Conservation (phyloP, 371 early-diverging fungal species). For the Sporodiniella umbellata region DNA sequence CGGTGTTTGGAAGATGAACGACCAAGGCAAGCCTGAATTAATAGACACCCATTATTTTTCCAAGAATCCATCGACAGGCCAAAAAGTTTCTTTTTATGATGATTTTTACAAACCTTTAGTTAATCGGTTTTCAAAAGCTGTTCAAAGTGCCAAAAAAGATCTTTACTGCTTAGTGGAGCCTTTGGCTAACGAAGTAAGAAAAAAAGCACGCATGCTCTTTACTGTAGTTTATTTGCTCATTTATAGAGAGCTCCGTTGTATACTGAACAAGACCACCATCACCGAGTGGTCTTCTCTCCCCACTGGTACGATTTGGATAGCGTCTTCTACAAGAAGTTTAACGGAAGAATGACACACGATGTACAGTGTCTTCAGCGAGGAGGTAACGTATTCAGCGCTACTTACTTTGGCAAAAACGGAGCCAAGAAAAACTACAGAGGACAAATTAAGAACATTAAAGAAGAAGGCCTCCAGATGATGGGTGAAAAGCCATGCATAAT, state of each 20-base stretch:
- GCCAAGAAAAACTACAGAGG: conserved; percentile 72
- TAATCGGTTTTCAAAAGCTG: conserved; percentile 54
- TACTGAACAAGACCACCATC: conserved; percentile 49
- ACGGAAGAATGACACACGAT: conserved; percentile 73
- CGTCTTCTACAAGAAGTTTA: conserved; percentile 72
- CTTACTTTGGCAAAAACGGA: conserved; percentile 78
- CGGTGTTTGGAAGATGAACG: conserved; percentile 70
- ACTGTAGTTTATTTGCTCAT: background rate
- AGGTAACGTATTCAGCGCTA: conserved; percentile 68
- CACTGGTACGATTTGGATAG: conserved; percentile 84
- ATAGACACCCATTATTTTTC: conserved; percentile 64
- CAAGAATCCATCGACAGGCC: conserved; percentile 55
- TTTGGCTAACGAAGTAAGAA: conserved; percentile 62
- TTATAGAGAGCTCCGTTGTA: conserved; percentile 61
- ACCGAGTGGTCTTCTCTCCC: conserved; percentile 70
- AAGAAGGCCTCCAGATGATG: conserved; percentile 56
- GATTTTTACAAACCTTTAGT: conserved; percentile 73
- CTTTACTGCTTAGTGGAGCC: conserved; percentile 74
- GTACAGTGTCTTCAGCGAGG: conserved; percentile 70
- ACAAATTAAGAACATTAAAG: conserved; percentile 68
- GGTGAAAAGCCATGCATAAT: conserved; percentile 67
- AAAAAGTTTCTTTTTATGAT: conserved; percentile 53
- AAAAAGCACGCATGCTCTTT: background rate
- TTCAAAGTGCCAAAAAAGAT: conserved; percentile 52
- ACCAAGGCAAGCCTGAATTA: conserved; percentile 51